Evolutionary conservation across 2,329 filamentous ascomycete genomes (phyloP).

Genomic region (Exophiala phaeomuriformis): DNA sequence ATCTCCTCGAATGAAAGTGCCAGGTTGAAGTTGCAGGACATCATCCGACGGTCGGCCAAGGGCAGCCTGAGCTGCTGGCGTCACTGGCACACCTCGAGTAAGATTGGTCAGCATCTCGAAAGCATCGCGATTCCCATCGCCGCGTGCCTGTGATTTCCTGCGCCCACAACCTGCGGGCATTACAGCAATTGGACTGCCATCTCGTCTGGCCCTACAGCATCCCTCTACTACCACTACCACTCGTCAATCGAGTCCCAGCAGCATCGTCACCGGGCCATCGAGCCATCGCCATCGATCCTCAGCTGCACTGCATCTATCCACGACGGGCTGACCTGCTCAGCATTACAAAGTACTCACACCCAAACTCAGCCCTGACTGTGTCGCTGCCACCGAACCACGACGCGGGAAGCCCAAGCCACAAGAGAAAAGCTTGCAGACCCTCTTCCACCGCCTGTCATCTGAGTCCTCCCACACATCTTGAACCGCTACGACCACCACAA

Average conservation of each 20-base stretch:
- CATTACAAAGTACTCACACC: background rate
- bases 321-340: background rate
- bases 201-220: background rate
- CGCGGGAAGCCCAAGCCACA: background rate
- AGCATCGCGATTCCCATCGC: background rate
- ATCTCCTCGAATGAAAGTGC: background rate
- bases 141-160: no score
- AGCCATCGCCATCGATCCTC: background rate
- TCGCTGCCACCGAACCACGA: background rate
- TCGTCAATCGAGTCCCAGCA: no score
- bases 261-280: background rate
- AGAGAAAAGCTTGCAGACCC: background rate
- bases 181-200: background rate
- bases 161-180: no score
- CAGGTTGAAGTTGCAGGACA: background rate
- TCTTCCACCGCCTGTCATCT: background rate
- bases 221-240: no score
- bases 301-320: background rate
- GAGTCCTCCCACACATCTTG: no score
- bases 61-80: background rate
- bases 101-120: conserved; percentile 9
- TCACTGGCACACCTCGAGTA: background rate
- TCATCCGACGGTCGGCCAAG: background rate
- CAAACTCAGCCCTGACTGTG: background rate
- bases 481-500: no score